Conservation (phyloP, 108 stramenopile genomes). For the Skeletonema menzelii region DNA sequence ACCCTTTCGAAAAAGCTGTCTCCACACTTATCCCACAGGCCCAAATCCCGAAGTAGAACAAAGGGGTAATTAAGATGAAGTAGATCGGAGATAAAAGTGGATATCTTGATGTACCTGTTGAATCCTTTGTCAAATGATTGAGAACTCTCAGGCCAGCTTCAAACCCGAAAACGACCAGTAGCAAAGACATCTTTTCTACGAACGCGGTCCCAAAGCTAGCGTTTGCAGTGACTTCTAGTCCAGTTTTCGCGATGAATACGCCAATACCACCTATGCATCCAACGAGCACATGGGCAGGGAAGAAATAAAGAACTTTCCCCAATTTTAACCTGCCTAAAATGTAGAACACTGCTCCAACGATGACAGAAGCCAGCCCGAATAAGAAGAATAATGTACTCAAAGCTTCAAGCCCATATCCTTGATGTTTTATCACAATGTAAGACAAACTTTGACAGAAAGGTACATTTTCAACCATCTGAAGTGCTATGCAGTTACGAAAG, state of each 20-base stretch:
- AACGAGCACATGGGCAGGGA: slow-evolving; percentile 81
- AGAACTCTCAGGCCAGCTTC: slow-evolving; percentile 67
- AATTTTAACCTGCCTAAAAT: slow-evolving; percentile 63
- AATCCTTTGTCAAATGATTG: slow-evolving; percentile 37
- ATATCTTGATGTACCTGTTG: slow-evolving; percentile 53
- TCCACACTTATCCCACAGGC: slow-evolving; percentile 30
- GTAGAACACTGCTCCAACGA: slow-evolving; percentile 76
- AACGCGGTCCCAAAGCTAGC: slow-evolving; percentile 43
- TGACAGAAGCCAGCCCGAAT: slow-evolving; percentile 67
- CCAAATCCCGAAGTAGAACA: slow-evolving; percentile 58
- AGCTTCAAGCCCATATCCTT: slow-evolving; percentile 70
- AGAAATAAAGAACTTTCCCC: slow-evolving; percentile 76
- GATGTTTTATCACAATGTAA: slow-evolving; percentile 54
- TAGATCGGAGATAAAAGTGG: slow-evolving; percentile 77
- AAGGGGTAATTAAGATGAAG: slow-evolving; percentile 78
- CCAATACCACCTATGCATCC: slow-evolving; percentile 91
- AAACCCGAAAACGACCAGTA: slow-evolving; percentile 55
- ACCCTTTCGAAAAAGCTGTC: slow-evolving; percentile 44
- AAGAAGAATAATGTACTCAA: slow-evolving; percentile 77
- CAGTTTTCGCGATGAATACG: slow-evolving; percentile 68
- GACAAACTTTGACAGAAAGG: slow-evolving; percentile 75
- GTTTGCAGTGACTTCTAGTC: slow-evolving; percentile 71
- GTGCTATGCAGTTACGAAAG: slow-evolving; percentile 67
- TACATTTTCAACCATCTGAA: slow-evolving; percentile 89
- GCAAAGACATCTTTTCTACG: slow-evolving; percentile 41